Evolutionary conservation across 2,329 filamentous ascomycete genomes (phyloP).

Genomic region (Stemphylium lycopersici): DNA sequence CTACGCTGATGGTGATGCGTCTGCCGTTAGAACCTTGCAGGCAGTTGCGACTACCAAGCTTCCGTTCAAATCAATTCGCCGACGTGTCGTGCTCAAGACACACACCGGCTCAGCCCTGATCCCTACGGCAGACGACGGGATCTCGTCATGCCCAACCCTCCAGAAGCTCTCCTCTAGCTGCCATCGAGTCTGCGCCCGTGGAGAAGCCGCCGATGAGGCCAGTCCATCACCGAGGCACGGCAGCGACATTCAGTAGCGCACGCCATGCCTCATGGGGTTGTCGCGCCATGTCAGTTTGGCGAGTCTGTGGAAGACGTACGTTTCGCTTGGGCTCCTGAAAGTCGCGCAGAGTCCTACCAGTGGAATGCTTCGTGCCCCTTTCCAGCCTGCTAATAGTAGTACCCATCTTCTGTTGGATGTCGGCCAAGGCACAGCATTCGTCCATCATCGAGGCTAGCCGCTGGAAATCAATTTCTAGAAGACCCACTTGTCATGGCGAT

Average conservation of each 20-base stretch:
- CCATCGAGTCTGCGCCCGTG: constrained; percentile 34
- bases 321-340: constrained; percentile 21
- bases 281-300: constrained; percentile 19
- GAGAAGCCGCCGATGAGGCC: constrained; percentile 25
- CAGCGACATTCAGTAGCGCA: constrained; percentile 7
- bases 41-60: constrained; percentile 26
- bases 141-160: constrained; percentile 29
- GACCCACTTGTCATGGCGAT: constrained; percentile 13
- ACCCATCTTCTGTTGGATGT: constrained; percentile 23
- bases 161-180: constrained; percentile 21
- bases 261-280: constrained; percentile 13
- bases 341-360: constrained; percentile 21
- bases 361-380: constrained; percentile 25
- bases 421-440: constrained; percentile 30
- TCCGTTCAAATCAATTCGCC: constrained; percentile 32
- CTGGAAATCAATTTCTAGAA: constrained; percentile 19
- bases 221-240: constrained; percentile 5
- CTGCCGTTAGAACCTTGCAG: constrained; percentile 37
- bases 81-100: constrained; percentile 33
- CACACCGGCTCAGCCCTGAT: constrained; percentile 27
- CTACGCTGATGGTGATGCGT: constrained; percentile 36
- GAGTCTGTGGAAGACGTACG: constrained; percentile 9
- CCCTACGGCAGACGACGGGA: constrained; percentile 26
- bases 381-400: constrained; percentile 16
- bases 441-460: constrained; percentile 37